Percentiles rank a stretch among this genome's conserved stretches.
phyloP scores from a whole-genome alignment of 2,329 filamentous ascomycete species.

The Nothomitra cinnamomea region DNA sequence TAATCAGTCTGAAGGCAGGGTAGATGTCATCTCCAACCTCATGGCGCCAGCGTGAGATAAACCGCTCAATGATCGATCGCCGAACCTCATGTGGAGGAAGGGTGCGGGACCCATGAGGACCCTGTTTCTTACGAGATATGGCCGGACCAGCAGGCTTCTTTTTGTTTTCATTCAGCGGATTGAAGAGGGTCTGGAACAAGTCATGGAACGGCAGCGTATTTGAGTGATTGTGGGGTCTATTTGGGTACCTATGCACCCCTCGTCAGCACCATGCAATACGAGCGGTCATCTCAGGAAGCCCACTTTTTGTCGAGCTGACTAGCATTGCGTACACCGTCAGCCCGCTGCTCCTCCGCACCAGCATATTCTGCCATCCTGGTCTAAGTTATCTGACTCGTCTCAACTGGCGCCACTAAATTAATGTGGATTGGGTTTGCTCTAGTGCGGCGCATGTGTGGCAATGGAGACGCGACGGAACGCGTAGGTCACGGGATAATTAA shows the following conservation, averaged over 20 bases:
- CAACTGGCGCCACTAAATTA: no score
- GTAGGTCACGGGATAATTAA: no score
- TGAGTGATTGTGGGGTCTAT: constrained; percentile 64
- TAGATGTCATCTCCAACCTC: constrained; percentile 89
- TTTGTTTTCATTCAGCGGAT: constrained; percentile 62
- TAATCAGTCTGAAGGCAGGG: constrained; percentile 76
- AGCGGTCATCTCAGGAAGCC: constrained; percentile 19
- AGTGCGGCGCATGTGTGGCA: no score
- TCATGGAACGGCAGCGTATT: constrained; percentile 70
- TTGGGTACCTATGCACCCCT: constrained; percentile 47
- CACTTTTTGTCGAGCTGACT: constrained; percentile 5
- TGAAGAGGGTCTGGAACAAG: constrained; percentile 62
- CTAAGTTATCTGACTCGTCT: no score
- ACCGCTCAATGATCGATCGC: constrained; percentile 65
- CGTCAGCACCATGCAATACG: constrained; percentile 9
- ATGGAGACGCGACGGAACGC: no score
- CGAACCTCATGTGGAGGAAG: constrained; percentile 61
- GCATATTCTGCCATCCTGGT: not conserved
- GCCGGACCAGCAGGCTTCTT: constrained; percentile 45
- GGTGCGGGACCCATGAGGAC: constrained; percentile 39
- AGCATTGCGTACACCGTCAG: constrained; percentile 3
- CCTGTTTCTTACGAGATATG: constrained; percentile 38
- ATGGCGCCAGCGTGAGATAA: constrained; percentile 71
- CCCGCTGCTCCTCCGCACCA: not conserved
- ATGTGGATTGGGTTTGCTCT: no score